phyloP scores from a whole-genome alignment of 306 rosid species.

The Citrullus colocynthis region DNA sequence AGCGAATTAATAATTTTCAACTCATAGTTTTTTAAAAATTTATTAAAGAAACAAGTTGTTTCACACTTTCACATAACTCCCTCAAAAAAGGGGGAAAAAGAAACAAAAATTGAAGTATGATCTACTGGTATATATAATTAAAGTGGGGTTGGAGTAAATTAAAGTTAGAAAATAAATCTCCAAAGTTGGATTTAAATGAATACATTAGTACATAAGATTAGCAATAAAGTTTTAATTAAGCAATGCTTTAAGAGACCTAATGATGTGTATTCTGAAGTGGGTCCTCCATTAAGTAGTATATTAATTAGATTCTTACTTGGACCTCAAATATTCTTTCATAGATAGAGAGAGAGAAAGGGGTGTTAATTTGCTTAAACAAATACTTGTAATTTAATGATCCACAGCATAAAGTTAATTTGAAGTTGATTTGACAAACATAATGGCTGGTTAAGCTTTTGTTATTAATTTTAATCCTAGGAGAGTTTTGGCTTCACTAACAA shows the following conservation, averaged over 20 bases:
- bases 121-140: neutral
- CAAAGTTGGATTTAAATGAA: neutral
- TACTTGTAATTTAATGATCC: neutral
- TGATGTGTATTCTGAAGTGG: conserved; percentile 1
- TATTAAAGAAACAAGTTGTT: neutral
- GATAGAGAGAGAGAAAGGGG: neutral
- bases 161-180: neutral
- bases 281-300: neutral
- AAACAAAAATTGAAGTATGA: neutral
- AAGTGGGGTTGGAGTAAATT: neutral
- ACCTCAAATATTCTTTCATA: neutral
- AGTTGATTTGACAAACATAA: neutral
- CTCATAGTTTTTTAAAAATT: no score
- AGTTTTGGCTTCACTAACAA: neutral
- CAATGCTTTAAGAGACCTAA: conserved; percentile 11
- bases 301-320: conserved; percentile 5
- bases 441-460: neutral
- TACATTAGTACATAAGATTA: neutral
- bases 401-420: neutral
- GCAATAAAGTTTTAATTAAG: neutral
- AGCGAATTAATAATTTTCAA: no score
- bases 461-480: neutral
- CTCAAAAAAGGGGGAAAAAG: neutral
- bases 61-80: neutral
- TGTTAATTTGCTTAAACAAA: neutral